Conservation (phyloP, 2,329 filamentous ascomycete genomes). For the Metarhizium guizhouense region DNA sequence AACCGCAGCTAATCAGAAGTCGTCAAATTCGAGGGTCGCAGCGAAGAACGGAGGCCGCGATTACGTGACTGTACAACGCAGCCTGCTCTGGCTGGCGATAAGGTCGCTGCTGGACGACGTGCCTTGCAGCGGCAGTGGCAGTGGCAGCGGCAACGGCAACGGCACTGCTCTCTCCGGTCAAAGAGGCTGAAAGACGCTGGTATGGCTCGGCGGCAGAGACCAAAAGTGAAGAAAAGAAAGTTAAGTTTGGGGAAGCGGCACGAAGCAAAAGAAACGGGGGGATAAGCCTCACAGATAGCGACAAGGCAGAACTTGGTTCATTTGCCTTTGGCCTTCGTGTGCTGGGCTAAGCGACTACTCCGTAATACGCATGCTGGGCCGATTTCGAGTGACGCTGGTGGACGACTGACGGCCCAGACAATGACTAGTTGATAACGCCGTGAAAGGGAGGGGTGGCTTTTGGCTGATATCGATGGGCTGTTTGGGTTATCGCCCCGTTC, state of each 20-base stretch:
- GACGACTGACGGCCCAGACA: background rate
- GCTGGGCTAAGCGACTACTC: background rate
- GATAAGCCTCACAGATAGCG: background rate
- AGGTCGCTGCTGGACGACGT: background rate
- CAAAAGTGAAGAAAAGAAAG: background rate
- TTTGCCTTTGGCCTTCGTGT: no score
- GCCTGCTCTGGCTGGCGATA: background rate
- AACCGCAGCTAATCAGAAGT: background rate
- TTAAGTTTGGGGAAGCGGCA: background rate
- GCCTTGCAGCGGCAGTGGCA: conserved; percentile 2
- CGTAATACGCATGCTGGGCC: background rate
- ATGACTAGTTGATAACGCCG: no score
- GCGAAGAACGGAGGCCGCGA: no score
- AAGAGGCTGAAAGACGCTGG: background rate
- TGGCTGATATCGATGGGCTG: background rate
- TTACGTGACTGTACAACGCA: no score
- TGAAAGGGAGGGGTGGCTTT: background rate
- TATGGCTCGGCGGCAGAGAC: background rate
- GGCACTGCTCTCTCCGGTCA: background rate
- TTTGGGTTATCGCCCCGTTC: background rate
- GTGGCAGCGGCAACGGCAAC: background rate
- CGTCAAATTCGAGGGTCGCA: background rate
- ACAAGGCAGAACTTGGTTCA: no score
- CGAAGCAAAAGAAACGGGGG: background rate
- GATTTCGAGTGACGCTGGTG: background rate